These are phyloP conservation scores for Penicillium polonicum DNA, from an alignment of 2,329 filamentous ascomycete species.

Conservation along the genomic window DNA sequence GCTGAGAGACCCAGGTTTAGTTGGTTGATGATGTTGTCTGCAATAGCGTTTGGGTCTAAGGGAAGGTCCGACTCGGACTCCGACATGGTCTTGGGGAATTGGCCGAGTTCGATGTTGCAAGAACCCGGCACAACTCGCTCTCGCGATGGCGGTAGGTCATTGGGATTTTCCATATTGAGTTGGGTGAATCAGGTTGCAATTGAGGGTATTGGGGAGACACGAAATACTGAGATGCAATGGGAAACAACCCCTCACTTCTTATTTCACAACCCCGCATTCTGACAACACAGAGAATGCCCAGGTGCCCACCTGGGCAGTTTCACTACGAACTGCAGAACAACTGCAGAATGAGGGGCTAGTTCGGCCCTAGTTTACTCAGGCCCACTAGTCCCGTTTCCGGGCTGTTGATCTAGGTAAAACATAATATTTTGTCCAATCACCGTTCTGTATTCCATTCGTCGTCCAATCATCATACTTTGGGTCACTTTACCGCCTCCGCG, in stretches of 20 bases:
- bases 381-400: not conserved
- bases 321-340: not conserved
- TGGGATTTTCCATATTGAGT: not conserved
- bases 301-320: not conserved
- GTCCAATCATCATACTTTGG: no score
- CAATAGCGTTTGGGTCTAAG: slow-evolving; percentile 40
- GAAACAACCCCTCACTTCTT: not conserved
- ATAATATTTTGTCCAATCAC: no score
- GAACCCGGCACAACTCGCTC: slow-evolving; percentile 54
- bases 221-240: not conserved
- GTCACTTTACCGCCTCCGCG: no score
- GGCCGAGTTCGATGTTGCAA: slow-evolving; percentile 49
- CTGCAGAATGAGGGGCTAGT: not conserved
- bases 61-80: slow-evolving; percentile 31
- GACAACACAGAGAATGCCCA: not conserved
- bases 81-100: slow-evolving; percentile 43
- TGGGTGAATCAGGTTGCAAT: not conserved
- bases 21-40: slow-evolving; percentile 36
- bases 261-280: not conserved
- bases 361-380: not conserved
- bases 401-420: not conserved
- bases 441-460: no score
- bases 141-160: slow-evolving; percentile 30
- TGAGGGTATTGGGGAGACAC: not conserved
- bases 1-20: slow-evolving; percentile 43